Conservation (phyloP, 257 asterid genomes). For the Leptodermis oblonga region DNA sequence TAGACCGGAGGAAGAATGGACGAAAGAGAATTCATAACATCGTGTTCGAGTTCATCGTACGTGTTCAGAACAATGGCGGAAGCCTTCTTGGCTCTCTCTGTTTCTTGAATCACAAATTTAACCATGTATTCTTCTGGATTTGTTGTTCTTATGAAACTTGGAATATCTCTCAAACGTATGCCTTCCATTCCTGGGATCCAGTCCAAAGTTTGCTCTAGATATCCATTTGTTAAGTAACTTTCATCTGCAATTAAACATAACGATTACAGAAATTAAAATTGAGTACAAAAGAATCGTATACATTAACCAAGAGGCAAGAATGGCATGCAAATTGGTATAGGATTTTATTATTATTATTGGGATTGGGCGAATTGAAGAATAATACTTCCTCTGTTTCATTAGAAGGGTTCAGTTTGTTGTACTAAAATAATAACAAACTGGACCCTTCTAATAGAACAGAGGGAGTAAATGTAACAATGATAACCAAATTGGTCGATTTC, state of each 20-base stretch:
- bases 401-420: no score
- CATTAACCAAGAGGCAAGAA: not conserved
- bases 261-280: not conserved
- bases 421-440: no score
- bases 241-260: conserved; percentile 25
- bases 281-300: not conserved
- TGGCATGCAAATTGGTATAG: no score
- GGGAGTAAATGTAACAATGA: not conserved
- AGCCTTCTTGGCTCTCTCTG: conserved; percentile 19
- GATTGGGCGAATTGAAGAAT: no score
- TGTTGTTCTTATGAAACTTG: conserved; percentile 38
- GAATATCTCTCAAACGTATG: conserved; percentile 41
- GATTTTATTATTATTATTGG: no score
- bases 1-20: conserved; percentile 34
- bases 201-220: conserved; percentile 36
- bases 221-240: conserved; percentile 38
- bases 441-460: no score
- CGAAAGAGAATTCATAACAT: conserved; percentile 29
- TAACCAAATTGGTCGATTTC: not conserved
- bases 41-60: conserved; percentile 41
- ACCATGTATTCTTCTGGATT: conserved; percentile 31
- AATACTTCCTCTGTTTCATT: no score
- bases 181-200: conserved; percentile 37
- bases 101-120: conserved; percentile 21
- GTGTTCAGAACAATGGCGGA: conserved; percentile 47